Evolutionary conservation across 805 yeast genomes (phyloP).

Genomic region (Lipomyces kockii): DNA sequence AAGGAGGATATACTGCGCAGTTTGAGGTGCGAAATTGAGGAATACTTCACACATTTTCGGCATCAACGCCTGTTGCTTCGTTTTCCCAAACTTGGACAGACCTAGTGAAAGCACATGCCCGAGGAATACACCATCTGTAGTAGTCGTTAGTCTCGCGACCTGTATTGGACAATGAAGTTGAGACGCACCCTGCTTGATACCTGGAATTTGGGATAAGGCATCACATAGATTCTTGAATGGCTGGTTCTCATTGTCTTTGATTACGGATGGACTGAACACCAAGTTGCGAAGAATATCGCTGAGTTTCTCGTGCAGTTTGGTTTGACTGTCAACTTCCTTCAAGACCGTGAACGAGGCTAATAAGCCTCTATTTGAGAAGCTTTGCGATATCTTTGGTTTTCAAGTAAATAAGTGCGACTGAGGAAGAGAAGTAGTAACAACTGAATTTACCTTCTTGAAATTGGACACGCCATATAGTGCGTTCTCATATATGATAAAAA

Average conservation of each 20-base stretch:
- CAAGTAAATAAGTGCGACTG: not conserved
- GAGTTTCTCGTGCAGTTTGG: constrained; percentile 43
- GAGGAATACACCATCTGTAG: constrained; percentile 17
- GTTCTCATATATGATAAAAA: constrained; percentile 20
- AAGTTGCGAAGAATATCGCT: constrained; percentile 41
- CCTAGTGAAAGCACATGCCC: constrained; percentile 24
- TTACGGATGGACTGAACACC: constrained; percentile 31
- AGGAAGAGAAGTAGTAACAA: not conserved
- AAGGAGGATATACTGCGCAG: constrained; percentile 15
- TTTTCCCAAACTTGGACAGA: constrained; percentile 24
- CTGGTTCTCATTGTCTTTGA: constrained; percentile 13
- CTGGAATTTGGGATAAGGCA: constrained; percentile 14
- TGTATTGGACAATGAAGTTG: not conserved
- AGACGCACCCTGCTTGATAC: constrained; percentile 12
- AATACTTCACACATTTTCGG: constrained; percentile 20
- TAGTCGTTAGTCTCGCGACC: not conserved
- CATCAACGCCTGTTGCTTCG: constrained; percentile 25
- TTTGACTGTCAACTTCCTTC: constrained; percentile 9
- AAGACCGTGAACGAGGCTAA: constrained; percentile 10
- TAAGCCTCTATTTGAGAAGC: constrained; percentile 11
- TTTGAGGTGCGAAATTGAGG: constrained; percentile 13
- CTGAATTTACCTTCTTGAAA: constrained; percentile 25
- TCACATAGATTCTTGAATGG: constrained; percentile 20
- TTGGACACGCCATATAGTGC: constrained; percentile 25
- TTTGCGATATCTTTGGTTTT: constrained; percentile 14